These are phyloP conservation scores for Debaryomyces robertsiae DNA, from an alignment of 1,139 yeast species.

Conservation along the genomic window DNA sequence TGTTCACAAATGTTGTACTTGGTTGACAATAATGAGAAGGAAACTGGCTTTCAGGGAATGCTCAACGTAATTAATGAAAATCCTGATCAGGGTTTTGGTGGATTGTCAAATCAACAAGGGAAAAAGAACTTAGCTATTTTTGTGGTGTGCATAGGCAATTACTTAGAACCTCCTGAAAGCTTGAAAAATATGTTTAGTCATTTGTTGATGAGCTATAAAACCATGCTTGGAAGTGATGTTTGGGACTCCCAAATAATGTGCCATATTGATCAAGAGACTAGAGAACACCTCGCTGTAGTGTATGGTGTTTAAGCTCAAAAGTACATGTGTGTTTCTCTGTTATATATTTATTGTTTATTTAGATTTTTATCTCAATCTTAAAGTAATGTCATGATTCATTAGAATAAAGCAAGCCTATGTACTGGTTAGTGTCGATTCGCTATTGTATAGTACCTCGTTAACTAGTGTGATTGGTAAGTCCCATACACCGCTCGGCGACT, in stretches of 20 bases:
- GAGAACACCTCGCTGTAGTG: conserved; percentile 23
- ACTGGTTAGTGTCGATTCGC: conserved; percentile 16
- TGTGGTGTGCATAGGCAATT: conserved; percentile 65
- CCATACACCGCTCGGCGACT: conserved; percentile 79
- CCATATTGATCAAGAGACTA: conserved; percentile 36
- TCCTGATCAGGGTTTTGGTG: conserved; percentile 64
- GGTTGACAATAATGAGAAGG: conserved; percentile 80
- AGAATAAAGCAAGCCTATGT: not conserved
- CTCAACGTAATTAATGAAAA: conserved; percentile 62
- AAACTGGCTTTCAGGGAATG: conserved; percentile 77
- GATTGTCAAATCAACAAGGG: conserved; percentile 47
- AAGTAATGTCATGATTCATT: conserved; percentile 5
- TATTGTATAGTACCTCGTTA: conserved; percentile 61
- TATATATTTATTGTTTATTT: conserved; percentile 8
- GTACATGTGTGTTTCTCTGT: conserved; percentile 6
- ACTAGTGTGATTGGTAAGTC: conserved; percentile 78
- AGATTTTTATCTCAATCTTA: conserved; percentile 8
- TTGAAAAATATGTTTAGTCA: conserved; percentile 48
- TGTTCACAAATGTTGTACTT: conserved; percentile 63
- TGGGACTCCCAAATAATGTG: conserved; percentile 36
- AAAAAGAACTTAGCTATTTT: conserved; percentile 55
- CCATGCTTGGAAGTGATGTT: conserved; percentile 47
- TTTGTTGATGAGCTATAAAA: conserved; percentile 48
- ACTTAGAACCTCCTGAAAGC: conserved; percentile 52
- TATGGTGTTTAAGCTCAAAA: conserved; percentile 24